Base-by-base conservation (phyloP, 2,329 filamentous ascomycete genomes). In the Diaporthe humulicola region DNA sequence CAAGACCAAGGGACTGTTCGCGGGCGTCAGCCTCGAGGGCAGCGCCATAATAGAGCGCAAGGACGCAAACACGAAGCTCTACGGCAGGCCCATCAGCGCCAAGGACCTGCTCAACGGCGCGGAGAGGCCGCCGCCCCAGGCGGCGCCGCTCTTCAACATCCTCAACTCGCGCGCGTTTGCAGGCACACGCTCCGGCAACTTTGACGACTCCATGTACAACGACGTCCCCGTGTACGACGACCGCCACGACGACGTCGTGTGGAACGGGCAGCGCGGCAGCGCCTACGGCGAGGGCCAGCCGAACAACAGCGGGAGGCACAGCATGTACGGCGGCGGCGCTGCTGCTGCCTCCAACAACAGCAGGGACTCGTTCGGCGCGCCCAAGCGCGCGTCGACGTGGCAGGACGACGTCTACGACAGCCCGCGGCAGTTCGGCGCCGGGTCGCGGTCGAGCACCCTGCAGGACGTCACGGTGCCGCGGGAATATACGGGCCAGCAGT, bases 1-100 rank as follows among this genome's bases (percentile, higher is more conserved):
- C 83, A 98, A 98, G 86, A 99, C 97, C 17, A 98, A 98, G 87
- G 97, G 97, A 28, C 87, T 99, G 42, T 99, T 99, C 80, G 97
- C 97, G 7, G 97, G 97, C 81, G 96, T 99, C 64, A 97, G 94
- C 79, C 87, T 99, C 78, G 97, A 99, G 84, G 97, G 97, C 30
- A 96, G 94, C 76, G 95, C 94, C 71, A 93, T 99, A 78, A 94
- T 98, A 77, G 97, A 99, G 86, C 92, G 97, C 77, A 93, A 95
- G 85, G 97, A 99, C 84, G 97, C 97, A 79, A 99, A 99, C 82
- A 94, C 98, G 86, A 98, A 98, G 86, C 90, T 99, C 76, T 99
- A 99, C 84, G 94, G 95, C 76, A 91, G 93, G 74, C 91, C 94
- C 76, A 90, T 94, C 83, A 95, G 94, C 12, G 97, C 97, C 19